phyloP scores from a whole-genome alignment of 202 grass and related monocot species.

The Alloteropsis angusta region DNA sequence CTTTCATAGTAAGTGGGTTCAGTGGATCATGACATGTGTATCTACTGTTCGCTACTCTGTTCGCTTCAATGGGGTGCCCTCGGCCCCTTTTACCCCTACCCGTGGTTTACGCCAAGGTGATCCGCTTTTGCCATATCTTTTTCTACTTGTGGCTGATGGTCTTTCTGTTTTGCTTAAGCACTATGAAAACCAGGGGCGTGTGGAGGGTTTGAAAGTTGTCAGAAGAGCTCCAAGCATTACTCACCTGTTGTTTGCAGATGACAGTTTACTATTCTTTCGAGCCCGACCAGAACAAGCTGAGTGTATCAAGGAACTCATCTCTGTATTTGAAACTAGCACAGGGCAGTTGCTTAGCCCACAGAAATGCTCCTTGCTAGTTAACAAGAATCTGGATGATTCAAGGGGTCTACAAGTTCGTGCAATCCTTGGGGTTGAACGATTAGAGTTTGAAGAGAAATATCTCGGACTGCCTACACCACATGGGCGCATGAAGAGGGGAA shows the following conservation, averaged over 20 bases:
- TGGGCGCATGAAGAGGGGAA: too few species aligned
- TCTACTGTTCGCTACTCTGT: background rate
- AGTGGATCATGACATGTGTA: too few species aligned
- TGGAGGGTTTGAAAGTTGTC: background rate
- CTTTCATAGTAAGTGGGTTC: background rate
- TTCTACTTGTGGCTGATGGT: background rate
- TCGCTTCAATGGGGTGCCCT: background rate
- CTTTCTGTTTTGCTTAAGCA: background rate
- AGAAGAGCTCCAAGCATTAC: background rate
- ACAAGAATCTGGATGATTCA: too few species aligned
- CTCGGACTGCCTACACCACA: too few species aligned
- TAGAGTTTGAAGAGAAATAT: too few species aligned
- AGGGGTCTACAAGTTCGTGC: too few species aligned
- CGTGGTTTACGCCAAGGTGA: background rate
- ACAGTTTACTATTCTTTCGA: background rate
- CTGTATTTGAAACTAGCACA: too few species aligned
- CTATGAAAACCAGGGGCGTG: fast-evolving
- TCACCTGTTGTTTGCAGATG: background rate
- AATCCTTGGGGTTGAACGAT: too few species aligned
- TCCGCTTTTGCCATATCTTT: background rate
- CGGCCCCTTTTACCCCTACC: background rate
- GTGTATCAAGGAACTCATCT: too few species aligned
- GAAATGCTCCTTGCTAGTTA: too few species aligned
- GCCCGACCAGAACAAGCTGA: background rate
- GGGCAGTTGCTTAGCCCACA: too few species aligned